A percentile compares a stretch with the other conserved stretches of the same genome.
Conservation (phyloP, 257 asterid species). For the Nicotiana paniculata region DNA sequence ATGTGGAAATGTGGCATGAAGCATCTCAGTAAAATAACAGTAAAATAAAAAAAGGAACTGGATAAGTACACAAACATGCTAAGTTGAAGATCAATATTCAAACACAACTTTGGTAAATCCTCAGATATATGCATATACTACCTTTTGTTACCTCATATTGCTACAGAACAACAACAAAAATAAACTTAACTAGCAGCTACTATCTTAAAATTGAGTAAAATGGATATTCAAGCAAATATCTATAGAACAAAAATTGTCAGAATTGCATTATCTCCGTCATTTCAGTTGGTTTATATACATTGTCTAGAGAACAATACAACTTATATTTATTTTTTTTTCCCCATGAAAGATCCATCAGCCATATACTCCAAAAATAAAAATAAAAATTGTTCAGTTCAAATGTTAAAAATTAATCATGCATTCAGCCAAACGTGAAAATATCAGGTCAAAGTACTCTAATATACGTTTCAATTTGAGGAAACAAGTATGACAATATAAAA, state of each 20-base stretch:
- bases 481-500: neutral
- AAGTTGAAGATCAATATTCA: neutral
- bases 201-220: neutral
- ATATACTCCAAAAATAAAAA: neutral
- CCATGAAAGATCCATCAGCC: neutral
- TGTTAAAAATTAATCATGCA: no score
- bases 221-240: neutral
- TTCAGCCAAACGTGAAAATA: no score
- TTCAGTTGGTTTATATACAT: no score
- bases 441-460: neutral
- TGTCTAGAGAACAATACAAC: neutral
- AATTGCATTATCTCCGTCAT: neutral
- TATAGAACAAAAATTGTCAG: neutral
- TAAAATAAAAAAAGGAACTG: neutral
- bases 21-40: neutral
- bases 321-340: no score
- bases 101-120: neutral
- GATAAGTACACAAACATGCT: neutral
- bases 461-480: neutral
- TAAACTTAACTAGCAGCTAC: neutral
- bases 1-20: neutral
- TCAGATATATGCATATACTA: neutral
- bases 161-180: neutral
- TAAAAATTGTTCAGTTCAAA: neutral
- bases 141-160: neutral